phyloP scores from a whole-genome alignment of 2,329 filamentous ascomycete species.

The Penicillium glabrum region DNA sequence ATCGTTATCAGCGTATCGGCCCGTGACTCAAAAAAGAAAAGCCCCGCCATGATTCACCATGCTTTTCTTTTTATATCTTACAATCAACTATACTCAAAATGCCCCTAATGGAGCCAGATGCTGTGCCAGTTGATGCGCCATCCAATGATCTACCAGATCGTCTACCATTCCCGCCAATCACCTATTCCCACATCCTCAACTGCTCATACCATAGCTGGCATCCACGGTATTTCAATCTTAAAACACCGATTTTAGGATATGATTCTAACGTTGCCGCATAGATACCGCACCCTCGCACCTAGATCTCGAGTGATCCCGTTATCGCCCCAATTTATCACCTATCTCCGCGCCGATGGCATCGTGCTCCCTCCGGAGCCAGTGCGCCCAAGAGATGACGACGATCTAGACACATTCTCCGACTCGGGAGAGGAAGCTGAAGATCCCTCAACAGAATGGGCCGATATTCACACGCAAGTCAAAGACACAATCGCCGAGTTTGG shows the following conservation, averaged over 20 bases:
- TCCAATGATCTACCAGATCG: conserved; percentile 22
- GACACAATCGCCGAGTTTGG: conserved; percentile 77
- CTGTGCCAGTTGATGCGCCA: conserved; percentile 9
- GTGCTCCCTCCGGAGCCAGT: conserved; percentile 62
- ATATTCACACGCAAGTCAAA: conserved; percentile 75
- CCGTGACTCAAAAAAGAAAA: conserved; percentile 24
- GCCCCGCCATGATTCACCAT: conserved; percentile 17
- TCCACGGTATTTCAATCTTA: conserved; percentile 56
- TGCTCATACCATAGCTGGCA: conserved; percentile 96
- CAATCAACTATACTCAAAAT: conserved; percentile 17
- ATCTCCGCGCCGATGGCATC: conserved; percentile 90
- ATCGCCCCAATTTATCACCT: conserved; percentile 72
- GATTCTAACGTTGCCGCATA: conserved; percentile 32
- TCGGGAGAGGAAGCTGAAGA: conserved; percentile 60
- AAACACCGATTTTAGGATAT: background rate
- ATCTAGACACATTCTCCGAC: conserved; percentile 53
- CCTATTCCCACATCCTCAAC: conserved; percentile 82
- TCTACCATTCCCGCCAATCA: conserved; percentile 78
- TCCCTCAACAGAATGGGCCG: conserved; percentile 59
- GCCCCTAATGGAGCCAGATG: conserved; percentile 28
- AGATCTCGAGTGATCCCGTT: conserved; percentile 84
- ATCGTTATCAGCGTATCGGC: conserved; percentile 19
- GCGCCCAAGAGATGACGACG: conserved; percentile 37
- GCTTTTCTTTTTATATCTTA: background rate
- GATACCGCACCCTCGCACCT: conserved; percentile 76